Conservation (phyloP, 106 monocot species). For the Dioscorea zingiberensis region DNA sequence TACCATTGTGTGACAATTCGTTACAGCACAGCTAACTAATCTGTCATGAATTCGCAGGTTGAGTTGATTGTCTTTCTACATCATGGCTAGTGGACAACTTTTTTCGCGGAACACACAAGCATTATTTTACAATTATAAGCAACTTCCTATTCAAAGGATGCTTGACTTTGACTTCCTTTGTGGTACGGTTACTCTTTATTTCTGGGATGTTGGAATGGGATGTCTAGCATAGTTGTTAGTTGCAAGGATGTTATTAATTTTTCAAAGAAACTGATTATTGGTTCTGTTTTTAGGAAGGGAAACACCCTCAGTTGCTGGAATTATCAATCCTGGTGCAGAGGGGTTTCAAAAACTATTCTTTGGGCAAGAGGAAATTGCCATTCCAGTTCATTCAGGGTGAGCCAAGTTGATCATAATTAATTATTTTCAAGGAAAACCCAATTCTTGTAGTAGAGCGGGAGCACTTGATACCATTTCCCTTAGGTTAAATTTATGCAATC, state of each 20-base stretch:
- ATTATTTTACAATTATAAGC: conserved; percentile 98
- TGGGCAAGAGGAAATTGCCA: conserved; percentile 97
- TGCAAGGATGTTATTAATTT: neutral
- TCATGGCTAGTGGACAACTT: conserved; percentile 86
- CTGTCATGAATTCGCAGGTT: conserved; percentile 16
- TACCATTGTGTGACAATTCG: too few relatives aligned
- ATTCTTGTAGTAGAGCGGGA: too few relatives aligned
- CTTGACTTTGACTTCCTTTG: conserved; percentile 99
- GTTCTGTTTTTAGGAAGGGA: conserved; percentile 61
- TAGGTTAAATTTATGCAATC: too few relatives aligned
- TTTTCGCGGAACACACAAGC: conserved; percentile 83
- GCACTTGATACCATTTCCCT: too few relatives aligned
- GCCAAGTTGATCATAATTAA: neutral
- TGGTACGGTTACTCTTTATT: conserved; percentile 27
- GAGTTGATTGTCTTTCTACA: conserved; percentile 3
- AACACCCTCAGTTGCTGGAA: conserved; percentile 98
- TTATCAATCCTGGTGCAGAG: conserved; percentile 95
- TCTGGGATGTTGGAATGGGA: neutral
- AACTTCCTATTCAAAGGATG: conserved; percentile 97
- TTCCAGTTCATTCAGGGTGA: conserved; percentile 93
- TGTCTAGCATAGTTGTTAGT: neutral
- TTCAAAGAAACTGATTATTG: neutral
- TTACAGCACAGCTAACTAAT: neutral
- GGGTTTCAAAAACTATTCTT: conserved; percentile 96
- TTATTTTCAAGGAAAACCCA: neutral